These are phyloP conservation scores for Chaetoceros muelleri DNA, from an alignment of 108 stramenopile species.

Conservation along the genomic window DNA sequence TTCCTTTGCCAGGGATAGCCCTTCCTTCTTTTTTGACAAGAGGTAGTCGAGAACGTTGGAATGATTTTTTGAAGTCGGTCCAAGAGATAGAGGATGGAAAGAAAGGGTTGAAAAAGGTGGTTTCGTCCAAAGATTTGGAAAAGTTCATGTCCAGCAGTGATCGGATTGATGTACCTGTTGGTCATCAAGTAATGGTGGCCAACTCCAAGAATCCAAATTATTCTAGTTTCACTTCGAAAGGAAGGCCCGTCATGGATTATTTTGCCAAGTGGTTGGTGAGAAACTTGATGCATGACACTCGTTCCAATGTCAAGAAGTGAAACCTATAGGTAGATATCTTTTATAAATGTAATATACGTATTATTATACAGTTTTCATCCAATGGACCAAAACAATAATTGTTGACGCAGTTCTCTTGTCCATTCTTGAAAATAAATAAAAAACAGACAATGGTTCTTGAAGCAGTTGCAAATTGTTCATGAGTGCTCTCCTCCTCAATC, in stretches of 20 bases:
- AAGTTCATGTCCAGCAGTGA: constrained; percentile 8
- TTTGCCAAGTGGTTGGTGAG: constrained; percentile 56
- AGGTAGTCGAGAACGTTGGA: constrained; percentile 11
- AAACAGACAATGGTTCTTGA: no score
- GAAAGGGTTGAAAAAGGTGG: neutral
- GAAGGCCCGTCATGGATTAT: constrained; percentile 68
- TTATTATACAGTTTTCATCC: neutral
- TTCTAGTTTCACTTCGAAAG: constrained; percentile 56
- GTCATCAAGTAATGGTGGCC: constrained; percentile 81
- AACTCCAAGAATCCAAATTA: constrained; percentile 48
- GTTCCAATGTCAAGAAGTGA: no score
- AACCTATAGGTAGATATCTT: no score
- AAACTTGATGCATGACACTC: constrained; percentile 21
- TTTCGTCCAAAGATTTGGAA: neutral
- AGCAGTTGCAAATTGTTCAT: no score
- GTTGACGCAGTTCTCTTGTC: no score
- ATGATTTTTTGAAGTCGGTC: constrained; percentile 19
- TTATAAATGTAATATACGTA: neutral
- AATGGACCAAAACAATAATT: no score
- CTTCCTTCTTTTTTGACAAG: constrained; percentile 21
- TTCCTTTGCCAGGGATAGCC: constrained; percentile 36
- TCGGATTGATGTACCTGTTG: constrained; percentile 45
- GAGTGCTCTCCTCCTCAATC: no score
- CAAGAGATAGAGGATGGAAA: neutral
- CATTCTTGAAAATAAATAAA: no score